These are phyloP conservation scores for Epichloe hybrida DNA, from an alignment of 2,329 filamentous ascomycete genomes.

Conservation along the genomic window DNA sequence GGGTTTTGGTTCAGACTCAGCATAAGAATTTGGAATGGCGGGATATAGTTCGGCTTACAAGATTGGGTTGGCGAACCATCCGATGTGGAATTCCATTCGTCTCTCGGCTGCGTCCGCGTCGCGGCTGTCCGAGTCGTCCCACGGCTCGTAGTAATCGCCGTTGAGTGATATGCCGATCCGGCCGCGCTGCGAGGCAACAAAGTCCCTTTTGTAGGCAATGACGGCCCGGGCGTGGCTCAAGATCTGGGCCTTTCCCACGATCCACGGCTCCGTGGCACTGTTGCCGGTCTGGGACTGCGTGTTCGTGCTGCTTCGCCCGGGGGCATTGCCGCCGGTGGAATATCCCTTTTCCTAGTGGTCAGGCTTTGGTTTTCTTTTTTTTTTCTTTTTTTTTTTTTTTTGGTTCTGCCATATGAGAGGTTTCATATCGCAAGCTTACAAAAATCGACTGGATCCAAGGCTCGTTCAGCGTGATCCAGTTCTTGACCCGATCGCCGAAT, in stretches of 20 bases:
- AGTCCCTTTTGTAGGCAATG: conserved; percentile 19
- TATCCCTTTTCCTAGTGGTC: conserved; percentile 13
- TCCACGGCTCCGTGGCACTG: conserved; percentile 24
- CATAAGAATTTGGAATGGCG: too few relatives aligned
- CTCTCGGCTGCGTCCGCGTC: conserved; percentile 21
- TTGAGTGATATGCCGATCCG: conserved; percentile 23
- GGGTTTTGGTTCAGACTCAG: too few relatives aligned
- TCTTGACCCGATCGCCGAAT: conserved; percentile 27
- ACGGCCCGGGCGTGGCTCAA: conserved; percentile 22
- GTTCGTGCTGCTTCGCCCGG: conserved; percentile 15
- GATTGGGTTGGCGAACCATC: conserved; percentile 26
- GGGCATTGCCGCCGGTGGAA: conserved; percentile 19
- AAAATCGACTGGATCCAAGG: conserved; percentile 25
- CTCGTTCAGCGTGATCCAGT: conserved; percentile 28
- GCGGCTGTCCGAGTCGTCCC: conserved; percentile 12
- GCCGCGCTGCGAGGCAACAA: conserved; percentile 15
- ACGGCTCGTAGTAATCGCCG: conserved; percentile 26
- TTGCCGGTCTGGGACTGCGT: conserved; percentile 11
- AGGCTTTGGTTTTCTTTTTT: background rate
- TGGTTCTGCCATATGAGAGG: too few relatives aligned
- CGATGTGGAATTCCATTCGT: conserved; percentile 24
- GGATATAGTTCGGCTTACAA: conserved; percentile 13
- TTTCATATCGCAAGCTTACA: conserved; percentile 7
- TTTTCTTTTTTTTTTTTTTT: background rate
- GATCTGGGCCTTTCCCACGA: conserved; percentile 22